Conservation (phyloP, 768 basidiomycete species). For the Trametes coccinea region DNA sequence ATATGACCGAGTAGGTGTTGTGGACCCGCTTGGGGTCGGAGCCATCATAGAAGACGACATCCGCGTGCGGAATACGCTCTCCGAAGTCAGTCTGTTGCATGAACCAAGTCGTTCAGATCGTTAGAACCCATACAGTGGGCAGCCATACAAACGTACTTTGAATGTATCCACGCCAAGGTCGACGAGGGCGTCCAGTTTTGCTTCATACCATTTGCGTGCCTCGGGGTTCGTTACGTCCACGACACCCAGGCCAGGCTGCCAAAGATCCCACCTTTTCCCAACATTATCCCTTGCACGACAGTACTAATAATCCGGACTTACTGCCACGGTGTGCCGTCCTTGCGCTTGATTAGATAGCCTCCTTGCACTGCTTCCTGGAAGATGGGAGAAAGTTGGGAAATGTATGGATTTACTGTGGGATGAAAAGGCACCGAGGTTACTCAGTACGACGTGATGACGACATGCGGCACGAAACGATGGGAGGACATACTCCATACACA, state of each 20-base stretch:
- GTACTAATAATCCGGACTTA: slow-evolving; percentile 35
- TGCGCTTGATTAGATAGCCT: slow-evolving; percentile 72
- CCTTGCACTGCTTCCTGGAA: slow-evolving; percentile 67
- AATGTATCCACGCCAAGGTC: slow-evolving; percentile 50
- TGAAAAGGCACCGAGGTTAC: neutral
- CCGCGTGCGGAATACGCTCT: slow-evolving; percentile 71
- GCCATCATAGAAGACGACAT: slow-evolving; percentile 63
- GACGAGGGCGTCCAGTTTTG: slow-evolving; percentile 43
- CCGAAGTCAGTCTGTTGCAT: slow-evolving; percentile 70
- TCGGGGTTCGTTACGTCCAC: slow-evolving; percentile 65
- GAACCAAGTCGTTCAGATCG: neutral
- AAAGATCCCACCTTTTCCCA: slow-evolving; percentile 51
- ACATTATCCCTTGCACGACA: neutral
- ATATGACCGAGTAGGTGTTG: slow-evolving; percentile 68
- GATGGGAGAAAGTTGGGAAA: slow-evolving; percentile 67
- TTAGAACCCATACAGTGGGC: neutral
- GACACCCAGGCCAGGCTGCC: slow-evolving; percentile 64
- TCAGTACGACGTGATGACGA: neutral
- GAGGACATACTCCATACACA: slow-evolving; percentile 64
- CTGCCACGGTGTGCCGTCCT: slow-evolving; percentile 67
- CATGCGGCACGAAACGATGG: neutral
- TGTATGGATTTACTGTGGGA: slow-evolving; percentile 65
- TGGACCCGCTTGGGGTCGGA: slow-evolving; percentile 71
- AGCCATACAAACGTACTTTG: slow-evolving; percentile 43
- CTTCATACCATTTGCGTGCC: slow-evolving; percentile 49